Conservation (phyloP, 1,139 yeast genomes). For the Saccharomyces hybrid region DNA sequence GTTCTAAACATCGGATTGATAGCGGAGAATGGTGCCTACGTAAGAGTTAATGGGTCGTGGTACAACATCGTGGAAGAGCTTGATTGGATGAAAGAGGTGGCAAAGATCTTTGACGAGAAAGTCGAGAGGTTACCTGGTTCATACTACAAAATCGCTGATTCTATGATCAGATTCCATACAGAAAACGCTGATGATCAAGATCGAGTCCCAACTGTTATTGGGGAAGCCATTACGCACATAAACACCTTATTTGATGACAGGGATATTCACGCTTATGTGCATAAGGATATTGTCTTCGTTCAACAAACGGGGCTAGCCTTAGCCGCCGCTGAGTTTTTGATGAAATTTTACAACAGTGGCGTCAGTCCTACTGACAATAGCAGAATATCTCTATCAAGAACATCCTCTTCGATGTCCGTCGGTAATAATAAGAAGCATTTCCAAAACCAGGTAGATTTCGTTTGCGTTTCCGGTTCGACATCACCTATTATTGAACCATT, state of each 20-base stretch:
- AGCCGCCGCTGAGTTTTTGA: conserved; percentile 42
- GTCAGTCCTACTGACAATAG: conserved; percentile 2
- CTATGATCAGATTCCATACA: conserved; percentile 63
- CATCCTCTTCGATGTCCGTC: conserved; percentile 2
- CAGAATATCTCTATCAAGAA: conserved; percentile 5
- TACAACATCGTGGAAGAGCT: conserved; percentile 47
- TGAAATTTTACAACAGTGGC: conserved; percentile 24
- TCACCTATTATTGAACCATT: conserved; percentile 61
- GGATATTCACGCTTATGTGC: conserved; percentile 68
- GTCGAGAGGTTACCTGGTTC: conserved; percentile 75
- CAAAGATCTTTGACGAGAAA: conserved; percentile 52
- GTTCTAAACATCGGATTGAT: conserved; percentile 68
- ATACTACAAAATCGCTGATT: conserved; percentile 59
- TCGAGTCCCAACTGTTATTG: conserved; percentile 57
- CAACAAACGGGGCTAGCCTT: conserved; percentile 47
- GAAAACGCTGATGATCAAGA: conserved; percentile 60
- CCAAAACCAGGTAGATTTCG: conserved; percentile 18
- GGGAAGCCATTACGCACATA: conserved; percentile 75
- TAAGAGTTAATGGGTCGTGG: conserved; percentile 52
- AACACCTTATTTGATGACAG: conserved; percentile 59
- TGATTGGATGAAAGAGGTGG: conserved; percentile 50
- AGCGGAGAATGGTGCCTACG: conserved; percentile 77
- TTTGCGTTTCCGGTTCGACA: conserved; percentile 56
- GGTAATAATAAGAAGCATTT: conserved; percentile 9
- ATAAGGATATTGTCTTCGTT: conserved; percentile 58